These are phyloP conservation scores for Talaromyces borbonicus DNA, from an alignment of 495 filamentous ascomycete genomes.

Conservation along the genomic window DNA sequence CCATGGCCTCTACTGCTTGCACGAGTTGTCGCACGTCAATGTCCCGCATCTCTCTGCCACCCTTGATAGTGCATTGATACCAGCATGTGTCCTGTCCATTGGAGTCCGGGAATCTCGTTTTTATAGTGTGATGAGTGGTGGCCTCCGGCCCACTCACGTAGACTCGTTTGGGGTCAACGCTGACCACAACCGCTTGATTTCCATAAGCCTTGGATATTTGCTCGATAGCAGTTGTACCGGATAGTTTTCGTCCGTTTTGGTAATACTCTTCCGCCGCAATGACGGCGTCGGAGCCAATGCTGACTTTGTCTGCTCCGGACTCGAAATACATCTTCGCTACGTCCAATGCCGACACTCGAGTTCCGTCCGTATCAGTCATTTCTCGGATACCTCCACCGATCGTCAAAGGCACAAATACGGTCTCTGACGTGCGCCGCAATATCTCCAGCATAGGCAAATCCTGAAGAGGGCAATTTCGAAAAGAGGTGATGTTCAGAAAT, in stretches of 20 bases:
- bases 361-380: conserved; percentile 83
- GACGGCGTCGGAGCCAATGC: conserved; percentile 92
- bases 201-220: conserved; percentile 89
- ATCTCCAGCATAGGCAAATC: conserved; percentile 97
- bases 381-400: conserved; percentile 93
- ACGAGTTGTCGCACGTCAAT: conserved; percentile 83
- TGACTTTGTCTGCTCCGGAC: conserved; percentile 96
- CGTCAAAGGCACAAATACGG: conserved; percentile 94
- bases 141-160: conserved; percentile 65
- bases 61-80: conserved; percentile 97
- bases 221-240: conserved; percentile 84
- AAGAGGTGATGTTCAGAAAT: conserved; percentile 96
- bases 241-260: conserved; percentile 50
- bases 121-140: conserved; percentile 70
- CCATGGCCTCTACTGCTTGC: conserved; percentile 90
- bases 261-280: conserved; percentile 86
- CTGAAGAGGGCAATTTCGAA: conserved; percentile 83
- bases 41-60: conserved; percentile 82
- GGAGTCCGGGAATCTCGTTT: conserved; percentile 59
- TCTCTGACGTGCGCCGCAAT: conserved; percentile 71
- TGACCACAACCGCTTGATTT: conserved; percentile 93
- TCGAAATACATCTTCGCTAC: conserved; percentile 97
- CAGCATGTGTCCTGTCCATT: conserved; percentile 78
- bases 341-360: conserved; percentile 72
- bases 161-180: conserved; percentile 84